Evolutionary conservation across 225 moss, liverwort and hornwort genomes (phyloP), one percentile per base, ranked within the genome.

Genomic region (Thuidium tamariscinum): DNA sequence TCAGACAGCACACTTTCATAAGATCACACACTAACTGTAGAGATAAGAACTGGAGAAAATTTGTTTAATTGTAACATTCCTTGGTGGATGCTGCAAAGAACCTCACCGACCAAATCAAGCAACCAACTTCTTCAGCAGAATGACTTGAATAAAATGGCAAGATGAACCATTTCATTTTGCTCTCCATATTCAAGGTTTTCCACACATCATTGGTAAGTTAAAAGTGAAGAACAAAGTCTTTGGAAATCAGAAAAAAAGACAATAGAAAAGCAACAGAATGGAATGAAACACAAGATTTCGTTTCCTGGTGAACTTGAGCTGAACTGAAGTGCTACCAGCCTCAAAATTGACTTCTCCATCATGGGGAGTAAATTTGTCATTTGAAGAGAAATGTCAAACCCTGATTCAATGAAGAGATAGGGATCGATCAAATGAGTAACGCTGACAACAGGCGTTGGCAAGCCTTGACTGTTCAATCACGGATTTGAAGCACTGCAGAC

Each of bases 141-240:
- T n/a, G 10, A n/a, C 65, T n/a, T 65, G 0, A 3, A 65, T 19
- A 65, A 20, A 15, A 51, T 51, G 51, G 51, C n/a, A n/a, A n/a
- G n/a, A n/a, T n/a, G n/a, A n/a, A n/a, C n/a, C n/a, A n/a, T n/a
- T n/a, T n/a, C n/a, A 63, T 4, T 63, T 63, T 16, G 19, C 10
- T 65, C n/a, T 65, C n/a, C n/a, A n/a, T 65, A 10, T n/a, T n/a
- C 1, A n/a, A 19, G 1, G 0, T 10, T n/a, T 5, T 5, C 5
- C 10, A n/a, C 36, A 66, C 20, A n/a, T 7, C 3, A 1, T 65
- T 20, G 11, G 20, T 19, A 20, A 65, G 10, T 65, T 65, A 19
- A 19, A 65, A n/a, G n/a, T 10, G 9, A 11, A 19, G 5, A 19
- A 19, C 3, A 34, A 0, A 34, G 19, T n/a, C n/a, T 65, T 65